Conservation (phyloP, 129 eudicot species). For the Saussurea involucrata region DNA sequence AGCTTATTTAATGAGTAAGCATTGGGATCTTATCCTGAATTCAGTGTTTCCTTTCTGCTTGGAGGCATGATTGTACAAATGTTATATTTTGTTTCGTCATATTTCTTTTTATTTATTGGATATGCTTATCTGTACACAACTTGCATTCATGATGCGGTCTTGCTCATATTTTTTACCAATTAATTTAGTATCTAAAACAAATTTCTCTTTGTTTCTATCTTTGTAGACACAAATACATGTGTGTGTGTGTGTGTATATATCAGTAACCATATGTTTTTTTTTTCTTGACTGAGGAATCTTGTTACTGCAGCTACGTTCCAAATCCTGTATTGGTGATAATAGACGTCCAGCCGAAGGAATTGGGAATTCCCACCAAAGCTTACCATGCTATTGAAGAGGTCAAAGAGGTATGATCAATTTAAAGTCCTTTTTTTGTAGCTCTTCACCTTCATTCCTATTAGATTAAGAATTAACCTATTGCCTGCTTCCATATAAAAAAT, state of each 20-base stretch:
- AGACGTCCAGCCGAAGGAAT: slow-evolving; percentile 96
- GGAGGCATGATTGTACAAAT: background rate
- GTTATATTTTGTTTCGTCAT: background rate
- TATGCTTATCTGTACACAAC: background rate
- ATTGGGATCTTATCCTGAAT: background rate
- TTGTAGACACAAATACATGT: background rate
- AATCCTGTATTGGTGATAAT: slow-evolving; percentile 94
- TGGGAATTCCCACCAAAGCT: slow-evolving; percentile 99
- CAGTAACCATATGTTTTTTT: background rate
- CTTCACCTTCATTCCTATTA: background rate
- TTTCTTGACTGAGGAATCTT: slow-evolving; percentile 12
- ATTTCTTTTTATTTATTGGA: background rate
- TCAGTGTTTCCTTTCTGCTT: background rate
- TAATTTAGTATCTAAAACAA: too few species aligned
- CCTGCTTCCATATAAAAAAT: slow-evolving; percentile 7
- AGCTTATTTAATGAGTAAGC: slow-evolving; percentile 90
- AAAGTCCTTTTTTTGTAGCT: background rate
- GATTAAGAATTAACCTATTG: slow-evolving; percentile 1
- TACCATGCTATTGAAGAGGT: slow-evolving; percentile 99
- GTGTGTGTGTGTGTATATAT: too few species aligned
- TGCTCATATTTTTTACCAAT: background rate
- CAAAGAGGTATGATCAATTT: slow-evolving; percentile 62
- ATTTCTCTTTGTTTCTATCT: background rate
- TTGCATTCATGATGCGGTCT: background rate
- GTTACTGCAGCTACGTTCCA: slow-evolving; percentile 77